Evolutionary conservation across 2,329 filamentous ascomycete genomes (phyloP).

Genomic region (Curvularia spicifera): DNA sequence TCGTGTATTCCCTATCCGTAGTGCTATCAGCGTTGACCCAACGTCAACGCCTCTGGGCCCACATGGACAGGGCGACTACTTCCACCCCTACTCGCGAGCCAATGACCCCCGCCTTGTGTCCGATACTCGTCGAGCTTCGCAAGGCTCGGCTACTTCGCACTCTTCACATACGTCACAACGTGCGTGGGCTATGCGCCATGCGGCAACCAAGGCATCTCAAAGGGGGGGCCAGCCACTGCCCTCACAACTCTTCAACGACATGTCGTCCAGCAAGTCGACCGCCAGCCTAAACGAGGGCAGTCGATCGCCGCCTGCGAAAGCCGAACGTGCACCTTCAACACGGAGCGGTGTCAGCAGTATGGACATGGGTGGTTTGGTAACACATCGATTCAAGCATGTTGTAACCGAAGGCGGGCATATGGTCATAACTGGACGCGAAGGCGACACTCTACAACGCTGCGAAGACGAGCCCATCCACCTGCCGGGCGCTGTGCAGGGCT

Average conservation of each 20-base stretch:
- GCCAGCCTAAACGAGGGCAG: slow-evolving; percentile 33
- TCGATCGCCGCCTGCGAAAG: slow-evolving; percentile 29
- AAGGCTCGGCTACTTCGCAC: slow-evolving; percentile 39
- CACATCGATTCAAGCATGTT: slow-evolving; percentile 78
- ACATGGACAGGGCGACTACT: slow-evolving; percentile 43
- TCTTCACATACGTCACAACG: slow-evolving; percentile 36
- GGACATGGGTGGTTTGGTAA: slow-evolving; percentile 62
- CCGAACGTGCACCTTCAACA: slow-evolving; percentile 38
- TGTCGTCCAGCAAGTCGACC: slow-evolving; percentile 35
- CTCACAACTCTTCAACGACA: slow-evolving; percentile 48
- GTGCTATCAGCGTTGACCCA: slow-evolving; percentile 74
- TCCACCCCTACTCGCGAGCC: slow-evolving; percentile 40
- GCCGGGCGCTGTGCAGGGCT: slow-evolving; percentile 80
- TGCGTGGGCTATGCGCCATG: slow-evolving; percentile 10
- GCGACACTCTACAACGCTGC: slow-evolving; percentile 74
- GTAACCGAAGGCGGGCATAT: slow-evolving; percentile 79
- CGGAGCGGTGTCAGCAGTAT: slow-evolving; percentile 46
- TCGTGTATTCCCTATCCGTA: slow-evolving; percentile 80
- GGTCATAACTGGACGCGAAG: slow-evolving; percentile 79
- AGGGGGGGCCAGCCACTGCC: slow-evolving; percentile 26
- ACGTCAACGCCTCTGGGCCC: slow-evolving; percentile 40
- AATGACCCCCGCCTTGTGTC: slow-evolving; percentile 32
- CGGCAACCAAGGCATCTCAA: slow-evolving; percentile 11
- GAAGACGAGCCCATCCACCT: slow-evolving; percentile 92
- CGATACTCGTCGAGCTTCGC: slow-evolving; percentile 36